phyloP scores from a whole-genome alignment of 2,329 filamentous ascomycete genomes.

The Penicillium freii region DNA sequence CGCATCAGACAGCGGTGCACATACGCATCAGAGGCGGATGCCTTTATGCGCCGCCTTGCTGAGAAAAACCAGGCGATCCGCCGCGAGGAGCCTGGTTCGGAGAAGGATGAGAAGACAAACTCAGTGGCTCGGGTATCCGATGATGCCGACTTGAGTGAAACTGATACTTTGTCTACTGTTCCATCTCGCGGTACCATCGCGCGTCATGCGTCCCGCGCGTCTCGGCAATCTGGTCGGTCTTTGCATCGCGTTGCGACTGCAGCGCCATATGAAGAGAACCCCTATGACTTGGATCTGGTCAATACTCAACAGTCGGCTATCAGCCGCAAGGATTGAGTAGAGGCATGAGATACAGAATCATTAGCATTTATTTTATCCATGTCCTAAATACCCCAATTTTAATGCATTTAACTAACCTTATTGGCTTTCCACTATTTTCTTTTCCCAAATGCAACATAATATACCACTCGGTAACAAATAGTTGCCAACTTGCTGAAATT shows the following conservation, averaged over 20 bases:
- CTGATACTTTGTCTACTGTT: conserved; percentile 18
- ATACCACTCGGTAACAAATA: too few relatives aligned
- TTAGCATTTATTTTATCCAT: not conserved
- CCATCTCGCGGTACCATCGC: conserved; percentile 19
- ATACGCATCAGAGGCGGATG: conserved; percentile 32
- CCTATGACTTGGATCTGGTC: conserved; percentile 47
- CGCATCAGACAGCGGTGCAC: conserved; percentile 20
- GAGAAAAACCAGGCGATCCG: conserved; percentile 19
- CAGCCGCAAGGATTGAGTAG: conserved; percentile 15
- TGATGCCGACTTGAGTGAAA: conserved; percentile 14
- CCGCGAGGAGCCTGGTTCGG: not conserved
- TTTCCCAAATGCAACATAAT: not conserved
- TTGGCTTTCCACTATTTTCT: too few relatives aligned
- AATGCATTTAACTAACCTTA: not conserved
- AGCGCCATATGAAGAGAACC: conserved; percentile 42
- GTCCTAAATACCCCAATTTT: not conserved
- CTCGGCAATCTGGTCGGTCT: conserved; percentile 20
- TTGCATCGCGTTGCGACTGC: conserved; percentile 20
- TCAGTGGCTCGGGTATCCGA: not conserved
- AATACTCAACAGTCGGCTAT: conserved; percentile 36
- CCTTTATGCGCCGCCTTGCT: conserved; percentile 34
- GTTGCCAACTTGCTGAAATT: not conserved
- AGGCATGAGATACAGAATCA: not conserved
- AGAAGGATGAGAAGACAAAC: conserved; percentile 5
- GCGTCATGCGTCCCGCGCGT: conserved; percentile 17